These are phyloP conservation scores for Aphelidium insulamus DNA, from an alignment of 371 early-diverging fungal genomes.

Conservation along the genomic window DNA sequence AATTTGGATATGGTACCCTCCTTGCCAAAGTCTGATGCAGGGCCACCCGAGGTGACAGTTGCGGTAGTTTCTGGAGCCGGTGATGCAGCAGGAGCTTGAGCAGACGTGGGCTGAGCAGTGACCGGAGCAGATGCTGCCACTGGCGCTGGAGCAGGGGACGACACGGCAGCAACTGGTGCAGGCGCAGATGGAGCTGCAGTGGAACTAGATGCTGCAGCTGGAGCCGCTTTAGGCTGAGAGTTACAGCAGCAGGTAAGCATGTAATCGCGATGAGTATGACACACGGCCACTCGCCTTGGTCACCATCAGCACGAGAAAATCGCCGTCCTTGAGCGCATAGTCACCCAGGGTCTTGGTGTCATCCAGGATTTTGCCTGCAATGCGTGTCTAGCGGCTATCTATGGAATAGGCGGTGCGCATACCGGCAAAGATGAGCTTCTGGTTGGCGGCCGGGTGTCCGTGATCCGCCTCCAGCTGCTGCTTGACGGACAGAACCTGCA, in stretches of 20 bases:
- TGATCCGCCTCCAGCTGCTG: conserved; percentile 43
- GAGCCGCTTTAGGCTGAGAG: conserved; percentile 24
- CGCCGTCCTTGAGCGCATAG: conserved; percentile 60
- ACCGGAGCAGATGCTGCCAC: conserved; percentile 12
- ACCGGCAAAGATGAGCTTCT: conserved; percentile 75
- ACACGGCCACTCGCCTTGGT: conserved; percentile 35
- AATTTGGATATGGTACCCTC: conserved; percentile 6
- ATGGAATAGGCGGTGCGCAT: background rate
- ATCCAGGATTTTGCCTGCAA: conserved; percentile 61
- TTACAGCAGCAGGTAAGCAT: background rate
- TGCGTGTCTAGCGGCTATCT: background rate
- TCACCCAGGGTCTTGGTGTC: conserved; percentile 54
- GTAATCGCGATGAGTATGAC: background rate
- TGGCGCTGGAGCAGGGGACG: conserved; percentile 10
- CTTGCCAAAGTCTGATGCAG: conserved; percentile 10
- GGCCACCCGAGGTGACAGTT: conserved; percentile 7
- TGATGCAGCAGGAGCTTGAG: conserved; percentile 11
- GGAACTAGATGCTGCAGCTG: conserved; percentile 5
- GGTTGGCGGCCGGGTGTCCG: conserved; percentile 37
- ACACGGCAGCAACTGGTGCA: conserved; percentile 11
- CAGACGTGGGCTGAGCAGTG: conserved; percentile 9
- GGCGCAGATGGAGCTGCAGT: conserved; percentile 7
- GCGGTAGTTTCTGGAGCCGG: conserved; percentile 8
- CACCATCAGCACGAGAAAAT: conserved; percentile 84
- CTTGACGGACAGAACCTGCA: conserved; percentile 44